phyloP scores from a whole-genome alignment of 495 filamentous ascomycete genomes.

The Daldinia caldariorum region DNA sequence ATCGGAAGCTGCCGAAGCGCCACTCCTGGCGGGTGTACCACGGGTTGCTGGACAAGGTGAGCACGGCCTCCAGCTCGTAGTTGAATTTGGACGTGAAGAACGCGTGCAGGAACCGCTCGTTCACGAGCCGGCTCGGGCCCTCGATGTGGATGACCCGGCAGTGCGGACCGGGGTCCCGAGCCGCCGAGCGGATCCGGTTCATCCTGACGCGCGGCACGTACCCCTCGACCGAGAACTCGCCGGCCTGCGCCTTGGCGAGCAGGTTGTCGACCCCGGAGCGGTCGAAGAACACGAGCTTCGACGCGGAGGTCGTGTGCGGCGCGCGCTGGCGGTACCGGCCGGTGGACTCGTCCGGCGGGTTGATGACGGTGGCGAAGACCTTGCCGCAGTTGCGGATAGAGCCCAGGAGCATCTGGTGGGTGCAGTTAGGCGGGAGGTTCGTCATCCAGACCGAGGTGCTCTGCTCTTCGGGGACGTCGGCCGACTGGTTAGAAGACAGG shows the following conservation, averaged over 20 bases:
- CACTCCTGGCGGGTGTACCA: constrained; percentile 44
- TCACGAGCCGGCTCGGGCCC: constrained; percentile 36
- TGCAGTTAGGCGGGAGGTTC: constrained; percentile 45
- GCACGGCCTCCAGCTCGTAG: constrained; percentile 50
- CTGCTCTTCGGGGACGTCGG: constrained; percentile 40
- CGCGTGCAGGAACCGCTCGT: constrained; percentile 47
- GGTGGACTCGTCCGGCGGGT: constrained; percentile 33
- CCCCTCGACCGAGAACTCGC: constrained; percentile 30
- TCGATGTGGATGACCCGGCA: constrained; percentile 54
- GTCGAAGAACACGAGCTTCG: constrained; percentile 55
- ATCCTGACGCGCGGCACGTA: constrained; percentile 32
- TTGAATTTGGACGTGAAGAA: constrained; percentile 54
- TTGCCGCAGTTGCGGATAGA: constrained; percentile 48
- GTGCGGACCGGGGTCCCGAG: constrained; percentile 12
- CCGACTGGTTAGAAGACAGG: constrained; percentile 44
- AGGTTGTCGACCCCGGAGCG: constrained; percentile 35
- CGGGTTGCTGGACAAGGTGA: constrained; percentile 44
- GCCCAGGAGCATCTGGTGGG: constrained; percentile 41
- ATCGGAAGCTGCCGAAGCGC: constrained; percentile 55
- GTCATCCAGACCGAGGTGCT: constrained; percentile 54
- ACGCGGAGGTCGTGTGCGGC: constrained; percentile 42
- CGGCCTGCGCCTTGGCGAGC: constrained; percentile 4
- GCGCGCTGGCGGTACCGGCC: not conserved
- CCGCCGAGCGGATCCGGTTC: constrained; percentile 36
- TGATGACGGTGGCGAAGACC: constrained; percentile 52